A percentile compares a stretch with the other conserved stretches of the same genome.
These are phyloP conservation scores for Scytalidium sp. DNA, from an alignment of 2,329 filamentous ascomycete genomes.

Conservation along the genomic window DNA sequence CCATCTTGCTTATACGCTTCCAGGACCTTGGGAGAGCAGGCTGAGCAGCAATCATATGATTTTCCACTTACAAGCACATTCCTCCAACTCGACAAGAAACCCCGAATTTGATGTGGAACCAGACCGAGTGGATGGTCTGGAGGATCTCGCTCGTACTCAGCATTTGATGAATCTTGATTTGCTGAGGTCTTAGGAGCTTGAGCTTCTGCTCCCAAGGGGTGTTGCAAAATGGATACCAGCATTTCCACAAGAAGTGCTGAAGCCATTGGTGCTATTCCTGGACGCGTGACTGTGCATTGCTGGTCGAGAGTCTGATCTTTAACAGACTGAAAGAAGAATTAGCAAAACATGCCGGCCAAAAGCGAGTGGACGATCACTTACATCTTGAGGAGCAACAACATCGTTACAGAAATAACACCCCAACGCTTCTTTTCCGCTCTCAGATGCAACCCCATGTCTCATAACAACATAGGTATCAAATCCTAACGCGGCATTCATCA, in stretches of 20 bases:
- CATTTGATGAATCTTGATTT: constrained; percentile 31
- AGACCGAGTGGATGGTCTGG: constrained; percentile 61
- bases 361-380: constrained; percentile 46
- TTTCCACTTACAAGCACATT: constrained; percentile 71
- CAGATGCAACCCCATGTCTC: constrained; percentile 76
- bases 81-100: constrained; percentile 71
- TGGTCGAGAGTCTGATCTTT: constrained; percentile 96
- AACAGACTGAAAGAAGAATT: constrained; percentile 61
- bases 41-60: constrained; percentile 79
- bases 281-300: constrained; percentile 95
- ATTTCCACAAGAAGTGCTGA: constrained; percentile 90
- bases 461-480: constrained; percentile 98
- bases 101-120: constrained; percentile 78
- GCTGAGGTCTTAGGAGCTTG: constrained; percentile 45
- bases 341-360: constrained; percentile 6
- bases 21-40: constrained; percentile 70
- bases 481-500: constrained; percentile 93
- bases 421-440: constrained; percentile 61
- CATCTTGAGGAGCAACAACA: constrained; percentile 89
- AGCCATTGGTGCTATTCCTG: constrained; percentile 87
- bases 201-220: constrained; percentile 66
- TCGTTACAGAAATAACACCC: constrained; percentile 99
- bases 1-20: constrained; percentile 63
- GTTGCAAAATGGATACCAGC: constrained; percentile 82
- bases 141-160: constrained; percentile 51